These are phyloP conservation scores for Durotheca rogersii DNA, from an alignment of 495 filamentous ascomycete species.

Conservation along the genomic window DNA sequence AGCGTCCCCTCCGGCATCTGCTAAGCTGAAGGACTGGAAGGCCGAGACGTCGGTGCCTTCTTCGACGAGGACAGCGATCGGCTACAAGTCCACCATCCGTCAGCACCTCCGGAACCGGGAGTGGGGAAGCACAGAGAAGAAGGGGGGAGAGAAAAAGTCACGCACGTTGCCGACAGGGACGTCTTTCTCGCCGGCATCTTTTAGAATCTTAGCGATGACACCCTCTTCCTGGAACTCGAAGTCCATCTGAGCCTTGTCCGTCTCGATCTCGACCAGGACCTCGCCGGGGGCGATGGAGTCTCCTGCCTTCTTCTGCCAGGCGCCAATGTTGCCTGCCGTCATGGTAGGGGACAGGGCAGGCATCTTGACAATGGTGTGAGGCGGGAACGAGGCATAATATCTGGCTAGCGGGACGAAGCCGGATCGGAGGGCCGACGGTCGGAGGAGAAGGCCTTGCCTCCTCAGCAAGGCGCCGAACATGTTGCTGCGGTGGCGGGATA, in stretches of 20 bases:
- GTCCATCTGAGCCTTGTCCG: constrained; percentile 99
- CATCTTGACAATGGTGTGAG: constrained; percentile 95
- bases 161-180: constrained; percentile 91
- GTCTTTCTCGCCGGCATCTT: constrained; percentile 92
- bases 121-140: constrained; percentile 25
- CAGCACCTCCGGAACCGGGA: constrained; percentile 37
- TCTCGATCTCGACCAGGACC: constrained; percentile 99
- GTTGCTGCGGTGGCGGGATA: constrained; percentile 25
- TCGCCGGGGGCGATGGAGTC: constrained; percentile 87
- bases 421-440: constrained; percentile 42
- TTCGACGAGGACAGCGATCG: constrained; percentile 93
- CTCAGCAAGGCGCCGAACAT: constrained; percentile 58
- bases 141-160: constrained; percentile 26
- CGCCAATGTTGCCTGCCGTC: constrained; percentile 92
- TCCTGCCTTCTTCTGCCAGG: constrained; percentile 96
- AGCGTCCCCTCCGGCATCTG: constrained; percentile 88
- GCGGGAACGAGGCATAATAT: constrained; percentile 73
- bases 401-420: constrained; percentile 51
- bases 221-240: constrained; percentile 99
- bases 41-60: constrained; percentile 81
- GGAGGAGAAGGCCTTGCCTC: constrained; percentile 55
- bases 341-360: constrained; percentile 97
- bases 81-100: constrained; percentile 55
- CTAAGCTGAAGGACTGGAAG: constrained; percentile 83
- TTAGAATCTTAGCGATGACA: constrained; percentile 90